Conservation (phyloP, 2,329 filamentous ascomycete species). For the Pyrenophora graminea region DNA sequence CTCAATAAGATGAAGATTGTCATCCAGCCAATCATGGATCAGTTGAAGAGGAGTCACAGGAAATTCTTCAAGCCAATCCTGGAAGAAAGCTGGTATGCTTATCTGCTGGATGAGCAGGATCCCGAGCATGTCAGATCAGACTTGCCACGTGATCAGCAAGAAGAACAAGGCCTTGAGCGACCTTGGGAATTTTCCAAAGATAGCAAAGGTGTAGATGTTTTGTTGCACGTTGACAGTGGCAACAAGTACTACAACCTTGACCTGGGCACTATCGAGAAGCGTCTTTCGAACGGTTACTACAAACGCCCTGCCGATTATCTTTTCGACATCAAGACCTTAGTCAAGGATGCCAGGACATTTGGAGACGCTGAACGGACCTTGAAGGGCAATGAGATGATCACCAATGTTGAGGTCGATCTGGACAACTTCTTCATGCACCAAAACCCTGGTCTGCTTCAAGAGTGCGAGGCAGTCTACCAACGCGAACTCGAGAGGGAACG, state of each 20-base stretch:
- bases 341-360: slow-evolving; percentile 79
- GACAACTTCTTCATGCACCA: slow-evolving; percentile 63
- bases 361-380: slow-evolving; percentile 83
- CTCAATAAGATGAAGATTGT: slow-evolving; percentile 86
- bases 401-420: slow-evolving; percentile 94
- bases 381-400: slow-evolving; percentile 86
- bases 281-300: slow-evolving; percentile 96
- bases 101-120: slow-evolving; percentile 82
- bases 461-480: slow-evolving; percentile 81
- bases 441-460: slow-evolving; percentile 59
- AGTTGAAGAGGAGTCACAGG: slow-evolving; percentile 87
- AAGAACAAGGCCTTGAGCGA: slow-evolving; percentile 62
- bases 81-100: slow-evolving; percentile 72
- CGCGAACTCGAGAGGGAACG: slow-evolving; percentile 67
- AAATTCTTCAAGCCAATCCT: slow-evolving; percentile 82
- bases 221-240: slow-evolving; percentile 73
- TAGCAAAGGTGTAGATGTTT: slow-evolving; percentile 73
- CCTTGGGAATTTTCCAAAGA: slow-evolving; percentile 83
- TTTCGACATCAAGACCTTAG: slow-evolving; percentile 80
- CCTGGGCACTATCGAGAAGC: slow-evolving; percentile 88
- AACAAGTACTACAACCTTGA: slow-evolving; percentile 97
- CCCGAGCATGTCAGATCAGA: slow-evolving; percentile 67
- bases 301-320: slow-evolving; percentile 87
- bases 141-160: slow-evolving; percentile 58
- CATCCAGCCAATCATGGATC: slow-evolving; percentile 95